A percentile compares a stretch with the other conserved stretches of the same genome.
Evolutionary conservation across 768 basidiomycete genomes (phyloP).

Genomic region (Lactarius quietus): DNA sequence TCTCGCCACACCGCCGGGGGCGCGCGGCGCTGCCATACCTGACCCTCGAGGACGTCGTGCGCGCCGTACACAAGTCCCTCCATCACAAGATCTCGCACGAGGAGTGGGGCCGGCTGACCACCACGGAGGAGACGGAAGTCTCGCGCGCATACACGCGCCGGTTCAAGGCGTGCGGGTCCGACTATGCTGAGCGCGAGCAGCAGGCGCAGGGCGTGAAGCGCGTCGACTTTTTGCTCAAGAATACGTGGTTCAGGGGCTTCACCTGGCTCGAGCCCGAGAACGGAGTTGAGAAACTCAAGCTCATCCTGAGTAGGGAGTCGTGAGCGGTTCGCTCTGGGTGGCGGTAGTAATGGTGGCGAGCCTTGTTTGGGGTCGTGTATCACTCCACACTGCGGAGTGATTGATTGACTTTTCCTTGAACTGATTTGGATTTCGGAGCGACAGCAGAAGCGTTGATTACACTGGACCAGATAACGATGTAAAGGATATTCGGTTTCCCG

Average conservation of each 20-base stretch:
- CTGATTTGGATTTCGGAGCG: neutral
- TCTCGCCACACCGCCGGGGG: constrained; percentile 17
- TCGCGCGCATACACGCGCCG: constrained; percentile 27
- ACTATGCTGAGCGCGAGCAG: constrained; percentile 14
- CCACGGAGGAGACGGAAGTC: constrained; percentile 24
- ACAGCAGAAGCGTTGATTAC: neutral
- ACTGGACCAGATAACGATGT: neutral
- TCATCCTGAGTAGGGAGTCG: constrained; percentile 14
- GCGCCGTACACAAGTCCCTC: constrained; percentile 19
- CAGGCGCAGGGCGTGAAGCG: constrained; percentile 26
- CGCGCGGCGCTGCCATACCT: constrained; percentile 21
- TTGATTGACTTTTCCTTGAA: constrained; percentile 1
- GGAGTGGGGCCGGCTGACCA: constrained; percentile 23
- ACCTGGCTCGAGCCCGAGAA: constrained; percentile 22
- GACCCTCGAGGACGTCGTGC: constrained; percentile 24
- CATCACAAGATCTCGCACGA: constrained; percentile 27
- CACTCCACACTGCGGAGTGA: neutral
- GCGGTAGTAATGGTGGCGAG: neutral
- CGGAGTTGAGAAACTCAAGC: constrained; percentile 22
- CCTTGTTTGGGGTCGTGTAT: neutral
- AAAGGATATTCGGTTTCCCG: neutral
- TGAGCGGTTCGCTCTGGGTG: neutral
- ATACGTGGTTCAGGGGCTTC: constrained; percentile 24
- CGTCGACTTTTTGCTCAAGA: constrained; percentile 24
- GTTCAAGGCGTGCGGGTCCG: constrained; percentile 19